These are phyloP conservation scores for Alternaria triticimaculans DNA, from an alignment of 2,329 filamentous ascomycete genomes.

Conservation along the genomic window DNA sequence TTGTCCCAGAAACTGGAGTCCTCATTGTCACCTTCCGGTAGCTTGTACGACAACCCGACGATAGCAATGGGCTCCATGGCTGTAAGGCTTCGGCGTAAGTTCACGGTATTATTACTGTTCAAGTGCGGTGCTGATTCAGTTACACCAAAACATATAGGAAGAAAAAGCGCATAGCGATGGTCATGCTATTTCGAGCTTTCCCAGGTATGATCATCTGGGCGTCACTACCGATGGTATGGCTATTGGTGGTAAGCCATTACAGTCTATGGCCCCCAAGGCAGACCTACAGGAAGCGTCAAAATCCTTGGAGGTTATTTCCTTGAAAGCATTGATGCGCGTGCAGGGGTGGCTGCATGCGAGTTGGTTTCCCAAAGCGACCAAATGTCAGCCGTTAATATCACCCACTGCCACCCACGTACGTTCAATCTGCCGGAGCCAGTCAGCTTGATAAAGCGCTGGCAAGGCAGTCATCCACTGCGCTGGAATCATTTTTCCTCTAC, in stretches of 20 bases:
- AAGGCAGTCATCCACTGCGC: neutral
- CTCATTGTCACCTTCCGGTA: neutral
- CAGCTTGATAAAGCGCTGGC: neutral
- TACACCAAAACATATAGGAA: neutral
- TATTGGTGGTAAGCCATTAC: neutral
- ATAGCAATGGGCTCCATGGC: neutral
- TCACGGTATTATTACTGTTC: neutral
- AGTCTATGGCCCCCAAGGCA: neutral
- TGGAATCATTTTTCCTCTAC: neutral
- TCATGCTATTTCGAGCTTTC: neutral
- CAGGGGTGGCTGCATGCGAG: neutral
- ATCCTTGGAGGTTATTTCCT: neutral
- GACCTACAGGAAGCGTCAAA: neutral
- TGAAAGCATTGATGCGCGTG: neutral
- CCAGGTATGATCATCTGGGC: neutral
- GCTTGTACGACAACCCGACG: neutral
- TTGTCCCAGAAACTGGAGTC: neutral
- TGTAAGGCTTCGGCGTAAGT: neutral
- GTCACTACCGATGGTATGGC: neutral
- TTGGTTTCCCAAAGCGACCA: neutral
- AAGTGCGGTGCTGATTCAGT: neutral
- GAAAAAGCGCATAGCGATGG: neutral
- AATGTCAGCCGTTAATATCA: neutral
- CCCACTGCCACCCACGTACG: neutral
- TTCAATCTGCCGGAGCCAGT: neutral